A percentile compares a stretch with the other conserved stretches of the same genome.
These are phyloP conservation scores for Paxillus rubicundulus DNA, from an alignment of 768 basidiomycete genomes.

Conservation along the genomic window DNA sequence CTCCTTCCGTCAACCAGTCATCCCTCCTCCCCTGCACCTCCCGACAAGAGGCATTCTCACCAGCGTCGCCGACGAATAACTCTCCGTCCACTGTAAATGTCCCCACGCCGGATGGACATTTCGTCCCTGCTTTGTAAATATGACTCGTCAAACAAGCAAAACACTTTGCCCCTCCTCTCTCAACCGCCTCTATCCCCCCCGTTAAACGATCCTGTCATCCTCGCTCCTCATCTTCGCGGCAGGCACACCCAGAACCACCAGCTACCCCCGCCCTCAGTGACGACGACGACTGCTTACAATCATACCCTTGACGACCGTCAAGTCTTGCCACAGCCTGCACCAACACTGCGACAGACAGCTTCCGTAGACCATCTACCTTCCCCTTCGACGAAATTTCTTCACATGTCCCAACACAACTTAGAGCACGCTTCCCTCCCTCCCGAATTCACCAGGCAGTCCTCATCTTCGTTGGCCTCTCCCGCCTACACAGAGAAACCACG, in stretches of 20 bases:
- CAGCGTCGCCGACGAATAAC: constrained; percentile 16
- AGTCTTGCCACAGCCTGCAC: background rate
- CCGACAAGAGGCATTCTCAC: constrained; percentile 5
- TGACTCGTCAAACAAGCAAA: constrained; percentile 23
- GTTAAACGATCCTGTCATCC: constrained; percentile 25
- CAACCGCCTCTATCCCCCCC: constrained; percentile 1
- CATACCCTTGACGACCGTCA: background rate
- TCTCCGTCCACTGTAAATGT: constrained; percentile 37
- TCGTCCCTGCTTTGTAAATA: constrained; percentile 70
- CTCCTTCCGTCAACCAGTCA: background rate
- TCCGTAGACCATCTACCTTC: background rate
- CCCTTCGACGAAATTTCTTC: background rate
- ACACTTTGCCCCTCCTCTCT: constrained; percentile 3
- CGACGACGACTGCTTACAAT: background rate
- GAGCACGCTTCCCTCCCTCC: background rate
- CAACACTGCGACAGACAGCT: background rate
- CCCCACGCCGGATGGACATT: constrained; percentile 69
- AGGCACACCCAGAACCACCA: constrained; percentile 7
- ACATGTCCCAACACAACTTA: background rate
- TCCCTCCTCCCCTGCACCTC: background rate
- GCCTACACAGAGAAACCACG: constrained; percentile 8
- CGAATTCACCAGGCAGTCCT: constrained; percentile 1
- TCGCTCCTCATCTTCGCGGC: constrained; percentile 32
- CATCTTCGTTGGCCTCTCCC: background rate
- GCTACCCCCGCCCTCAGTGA: constrained; percentile 6